These are phyloP conservation scores for Quercus alba DNA, from an alignment of 306 rosid species.

Conservation along the genomic window DNA sequence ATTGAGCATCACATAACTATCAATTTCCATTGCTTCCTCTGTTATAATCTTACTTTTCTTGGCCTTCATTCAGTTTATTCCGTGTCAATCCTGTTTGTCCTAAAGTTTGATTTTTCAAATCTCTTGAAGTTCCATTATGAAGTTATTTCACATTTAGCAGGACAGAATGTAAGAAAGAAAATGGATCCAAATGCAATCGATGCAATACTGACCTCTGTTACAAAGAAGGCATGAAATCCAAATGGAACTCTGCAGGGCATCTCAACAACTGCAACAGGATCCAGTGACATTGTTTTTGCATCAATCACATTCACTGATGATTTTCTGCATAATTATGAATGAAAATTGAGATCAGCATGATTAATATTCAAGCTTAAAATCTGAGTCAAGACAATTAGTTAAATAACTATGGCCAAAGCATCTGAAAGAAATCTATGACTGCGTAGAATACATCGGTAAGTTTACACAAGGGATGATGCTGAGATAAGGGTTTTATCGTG, in stretches of 20 bases:
- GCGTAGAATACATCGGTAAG: too few species aligned
- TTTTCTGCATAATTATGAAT: slow-evolving; percentile 51
- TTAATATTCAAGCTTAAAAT: not conserved
- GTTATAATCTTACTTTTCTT: not conserved
- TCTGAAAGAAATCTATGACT: too few species aligned
- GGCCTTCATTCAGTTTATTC: not conserved
- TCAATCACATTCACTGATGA: slow-evolving; percentile 64
- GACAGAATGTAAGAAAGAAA: not conserved
- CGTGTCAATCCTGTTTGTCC: not conserved
- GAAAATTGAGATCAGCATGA: slow-evolving; percentile 1
- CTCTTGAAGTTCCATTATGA: not conserved
- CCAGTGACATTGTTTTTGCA: slow-evolving; percentile 88
- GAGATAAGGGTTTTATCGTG: not conserved
- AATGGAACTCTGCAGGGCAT: slow-evolving; percentile 86
- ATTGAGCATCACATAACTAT: not conserved
- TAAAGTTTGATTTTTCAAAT: not conserved
- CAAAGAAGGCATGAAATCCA: slow-evolving; percentile 91
- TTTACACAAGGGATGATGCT: too few species aligned
- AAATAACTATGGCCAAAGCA: not conserved
- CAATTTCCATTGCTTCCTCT: not conserved
- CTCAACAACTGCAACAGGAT: slow-evolving; percentile 84
- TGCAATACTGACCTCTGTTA: slow-evolving; percentile 70
- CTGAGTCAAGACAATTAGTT: not conserved
- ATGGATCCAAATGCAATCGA: not conserved
- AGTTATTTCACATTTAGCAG: not conserved